phyloP scores from a whole-genome alignment of 2,329 filamentous ascomycete species.

The Celoporthe dispersa region DNA sequence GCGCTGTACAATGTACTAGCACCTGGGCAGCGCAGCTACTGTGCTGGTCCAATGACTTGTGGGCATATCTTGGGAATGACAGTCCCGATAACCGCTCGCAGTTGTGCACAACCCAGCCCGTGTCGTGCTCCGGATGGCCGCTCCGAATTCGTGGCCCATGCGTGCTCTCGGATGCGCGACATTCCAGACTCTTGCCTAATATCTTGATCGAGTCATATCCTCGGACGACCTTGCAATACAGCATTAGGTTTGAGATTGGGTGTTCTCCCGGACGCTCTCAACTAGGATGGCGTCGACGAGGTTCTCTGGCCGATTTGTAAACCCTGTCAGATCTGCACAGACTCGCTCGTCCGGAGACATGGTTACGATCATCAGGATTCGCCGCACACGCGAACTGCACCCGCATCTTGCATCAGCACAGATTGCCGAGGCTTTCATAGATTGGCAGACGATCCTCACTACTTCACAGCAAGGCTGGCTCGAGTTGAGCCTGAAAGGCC shows the following conservation, averaged over 20 bases:
- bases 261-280: not conserved
- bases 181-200: not conserved
- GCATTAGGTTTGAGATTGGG: not conserved
- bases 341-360: not conserved
- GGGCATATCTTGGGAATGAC: not conserved
- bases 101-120: not conserved
- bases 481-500: not conserved
- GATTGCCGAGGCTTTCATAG: not conserved
- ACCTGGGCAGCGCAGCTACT: not conserved
- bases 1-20: not conserved
- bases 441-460: not conserved
- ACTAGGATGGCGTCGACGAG: not conserved
- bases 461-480: not conserved
- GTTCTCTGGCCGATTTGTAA: not conserved
- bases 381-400: not conserved
- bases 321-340: constrained; percentile 1
- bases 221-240: not conserved
- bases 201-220: not conserved
- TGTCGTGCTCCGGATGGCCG: not conserved
- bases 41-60: not conserved
- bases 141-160: not conserved
- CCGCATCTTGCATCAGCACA: not conserved
- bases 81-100: not conserved
- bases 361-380: not conserved
- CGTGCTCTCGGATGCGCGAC: not conserved